Conservation (phyloP, 345 rosid genomes). For the Arabis alpina region DNA sequence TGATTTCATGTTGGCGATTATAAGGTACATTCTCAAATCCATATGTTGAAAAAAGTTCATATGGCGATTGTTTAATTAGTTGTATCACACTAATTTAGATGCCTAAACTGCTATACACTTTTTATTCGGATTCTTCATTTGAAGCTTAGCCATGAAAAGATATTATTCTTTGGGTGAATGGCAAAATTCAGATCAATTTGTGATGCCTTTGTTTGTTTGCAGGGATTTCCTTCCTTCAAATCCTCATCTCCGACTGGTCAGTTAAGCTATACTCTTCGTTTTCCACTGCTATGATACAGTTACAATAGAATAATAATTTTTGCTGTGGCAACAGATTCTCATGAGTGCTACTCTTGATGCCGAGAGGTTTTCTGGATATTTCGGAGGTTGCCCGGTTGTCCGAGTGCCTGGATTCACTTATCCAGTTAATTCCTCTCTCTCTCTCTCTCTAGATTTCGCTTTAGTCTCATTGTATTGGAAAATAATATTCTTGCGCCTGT, state of each 20-base stretch:
- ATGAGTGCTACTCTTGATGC: conserved; percentile 99
- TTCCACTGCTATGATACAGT: conserved; percentile 18
- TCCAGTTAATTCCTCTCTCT: conserved; percentile 60
- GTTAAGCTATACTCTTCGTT: conserved; percentile 41
- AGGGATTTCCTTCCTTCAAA: conserved; percentile 84
- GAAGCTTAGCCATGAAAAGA: conserved; percentile 8
- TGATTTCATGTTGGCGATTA: conserved; percentile 87
- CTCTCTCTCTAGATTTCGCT: background rate
- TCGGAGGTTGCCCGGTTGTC: conserved; percentile 94
- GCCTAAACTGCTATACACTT: conserved; percentile 1
- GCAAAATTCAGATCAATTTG: conserved; percentile 16
- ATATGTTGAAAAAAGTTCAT: background rate
- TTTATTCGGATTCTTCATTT: background rate
- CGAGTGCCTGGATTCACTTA: conserved; percentile 90
- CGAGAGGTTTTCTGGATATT: conserved; percentile 86
- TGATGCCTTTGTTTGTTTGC: conserved; percentile 49
- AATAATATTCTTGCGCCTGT: conserved; percentile 6
- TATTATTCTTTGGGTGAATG: background rate
- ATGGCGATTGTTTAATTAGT: background rate
- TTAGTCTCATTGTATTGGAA: conserved; percentile 18
- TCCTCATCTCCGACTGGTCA: conserved; percentile 93
- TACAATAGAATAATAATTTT: background rate
- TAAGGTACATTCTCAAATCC: conserved; percentile 58
- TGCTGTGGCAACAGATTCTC: conserved; percentile 55
- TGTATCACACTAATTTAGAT: conserved; percentile 7